Percentiles rank a stretch among this genome's conserved stretches.
phyloP scores from a whole-genome alignment of 208 protist genomes.

The Wallacemonas sp. region DNA sequence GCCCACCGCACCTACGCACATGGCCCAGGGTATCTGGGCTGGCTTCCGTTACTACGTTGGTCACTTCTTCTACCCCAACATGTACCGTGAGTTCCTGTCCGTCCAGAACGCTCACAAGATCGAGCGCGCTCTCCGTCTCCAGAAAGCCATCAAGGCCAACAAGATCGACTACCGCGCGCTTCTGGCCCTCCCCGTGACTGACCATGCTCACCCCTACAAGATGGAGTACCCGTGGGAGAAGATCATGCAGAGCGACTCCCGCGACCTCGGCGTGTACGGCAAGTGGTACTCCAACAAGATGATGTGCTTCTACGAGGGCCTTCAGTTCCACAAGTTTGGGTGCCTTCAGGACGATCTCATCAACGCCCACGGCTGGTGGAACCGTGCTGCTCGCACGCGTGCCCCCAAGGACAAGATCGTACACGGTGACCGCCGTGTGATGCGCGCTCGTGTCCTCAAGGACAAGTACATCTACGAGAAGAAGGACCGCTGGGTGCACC shows the following conservation, averaged over 20 bases:
- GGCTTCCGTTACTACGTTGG: slow-evolving; percentile 86
- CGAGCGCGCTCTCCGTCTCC: slow-evolving; percentile 83
- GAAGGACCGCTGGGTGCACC: slow-evolving; percentile 91
- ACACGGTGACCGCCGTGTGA: slow-evolving; percentile 86
- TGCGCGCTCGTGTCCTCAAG: slow-evolving; percentile 84
- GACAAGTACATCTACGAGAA: slow-evolving; percentile 93
- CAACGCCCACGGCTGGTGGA: slow-evolving; percentile 90
- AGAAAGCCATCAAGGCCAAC: slow-evolving; percentile 92
- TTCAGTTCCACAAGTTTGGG: slow-evolving; percentile 89
- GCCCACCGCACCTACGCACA: slow-evolving; percentile 65
- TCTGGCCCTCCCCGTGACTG: slow-evolving; percentile 87
- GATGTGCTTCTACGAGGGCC: slow-evolving; percentile 89
- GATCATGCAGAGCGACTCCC: slow-evolving; percentile 77
- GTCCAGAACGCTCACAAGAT: slow-evolving; percentile 90
- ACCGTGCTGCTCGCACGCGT: slow-evolving; percentile 82
- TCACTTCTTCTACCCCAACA: slow-evolving; percentile 91
- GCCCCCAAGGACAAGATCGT: slow-evolving; percentile 87
- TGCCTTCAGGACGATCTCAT: slow-evolving; percentile 91
- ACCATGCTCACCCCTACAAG: slow-evolving; percentile 93
- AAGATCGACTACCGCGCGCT: slow-evolving; percentile 91
- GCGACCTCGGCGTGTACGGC: slow-evolving; percentile 80
- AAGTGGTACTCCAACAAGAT: slow-evolving; percentile 92
- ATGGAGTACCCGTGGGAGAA: slow-evolving; percentile 93
- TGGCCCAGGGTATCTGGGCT: slow-evolving; percentile 88
- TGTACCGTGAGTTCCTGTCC: slow-evolving; percentile 89